Base-by-base conservation (phyloP, 2,329 filamentous ascomycete species). In the Apiospora phragmitis region DNA sequence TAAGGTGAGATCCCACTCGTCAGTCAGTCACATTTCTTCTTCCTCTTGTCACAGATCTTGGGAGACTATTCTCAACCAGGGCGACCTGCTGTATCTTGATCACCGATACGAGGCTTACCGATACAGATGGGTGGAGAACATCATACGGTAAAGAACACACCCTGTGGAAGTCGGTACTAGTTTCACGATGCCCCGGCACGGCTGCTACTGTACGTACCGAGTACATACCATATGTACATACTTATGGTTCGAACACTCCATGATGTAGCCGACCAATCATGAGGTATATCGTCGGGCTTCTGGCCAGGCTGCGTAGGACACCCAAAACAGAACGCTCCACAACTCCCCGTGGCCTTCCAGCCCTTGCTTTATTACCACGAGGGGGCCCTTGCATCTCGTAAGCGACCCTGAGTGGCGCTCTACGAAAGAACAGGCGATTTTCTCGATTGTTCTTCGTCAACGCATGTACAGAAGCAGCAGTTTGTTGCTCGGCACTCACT, bases 381-480 rank as follows among this genome's bases (percentile, higher is more conserved):
- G 55, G 55, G 55, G 55, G 55, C 55, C 55, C 55, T 62, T 62
- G 55, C 55, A 62, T 62, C 8, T 62, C 7, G 55, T 62, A 62
- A 62, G 55, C 55, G 55, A 38, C 32, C 55, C 38, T 38, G 32
- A 62, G 18, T 38, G 55, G 55, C 32, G 32, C 55, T n/a, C 55
- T n/a, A 62, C 32, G 26, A 21, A 38, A 38, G 55, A 62, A 62
- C 32, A 62, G 29, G 32, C 29, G 29, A 38, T 62, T 38, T 62
- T 35, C 29, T 24, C 32, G 32, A 62, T 38, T 38, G 8, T 35
- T 62, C 55, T 38, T 62, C 55, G 32, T 38, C 11, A n/a, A 38
- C 55, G 55, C 32, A 32, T 18, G 49, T 26, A 32, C 49, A 2
- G 21, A 38, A n/a, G 49, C 12, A 29, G 49, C 49, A 38, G 55